Base-by-base conservation (phyloP, 331 rosid genomes). In the Quercus lobata region DNA sequence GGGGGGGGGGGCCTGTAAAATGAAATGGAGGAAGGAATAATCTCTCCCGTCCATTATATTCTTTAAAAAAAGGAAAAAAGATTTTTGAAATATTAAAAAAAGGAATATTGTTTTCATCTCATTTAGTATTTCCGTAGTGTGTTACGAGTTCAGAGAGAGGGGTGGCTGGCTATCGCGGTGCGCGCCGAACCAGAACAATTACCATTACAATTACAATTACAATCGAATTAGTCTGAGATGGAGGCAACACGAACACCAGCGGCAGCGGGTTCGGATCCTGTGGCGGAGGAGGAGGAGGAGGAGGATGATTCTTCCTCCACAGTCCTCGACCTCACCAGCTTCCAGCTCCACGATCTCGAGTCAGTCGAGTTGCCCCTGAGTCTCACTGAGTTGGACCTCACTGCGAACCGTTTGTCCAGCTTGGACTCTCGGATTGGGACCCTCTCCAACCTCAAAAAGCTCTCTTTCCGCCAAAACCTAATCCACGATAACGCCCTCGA, bases 331-430 rank as follows among this genome's bases (percentile, higher is more conserved):
- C 92, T 93, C 78, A 89, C 91, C 70, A 88, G 97, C 81, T 90
- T n/a, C 80, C 98, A 93, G 76, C 97, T 95, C 60, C 99, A 95
- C 37, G 91, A 93, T 62, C 96, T 93, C 22, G 88, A 86, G 63
- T 88, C 97, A 69, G 86, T 95, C 61, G 98, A 95, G 80, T 80
- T 95, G 55, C 86, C 92, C 1, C 72, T 82, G 54, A 63, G 71
- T 69, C 95, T 95, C 41, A 93, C 89, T 85, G 98, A 95, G 84
- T 76, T 96, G 74, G 99, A 96, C 92, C 89, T 96, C 66, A 96
- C 98, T 17, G 86, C 94, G 12, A 96, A 96, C 84, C 96, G 97
- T 7, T 83, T 96, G 69, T 82, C 97, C 25, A n/a, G 61, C 60
- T 69, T 96, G 82, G 98, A 96, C 85, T 74, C 93, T 76, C 97